Evolutionary conservation across 2,329 filamentous ascomycete species (phyloP).

Genomic region (Colletotrichum truncatum): DNA sequence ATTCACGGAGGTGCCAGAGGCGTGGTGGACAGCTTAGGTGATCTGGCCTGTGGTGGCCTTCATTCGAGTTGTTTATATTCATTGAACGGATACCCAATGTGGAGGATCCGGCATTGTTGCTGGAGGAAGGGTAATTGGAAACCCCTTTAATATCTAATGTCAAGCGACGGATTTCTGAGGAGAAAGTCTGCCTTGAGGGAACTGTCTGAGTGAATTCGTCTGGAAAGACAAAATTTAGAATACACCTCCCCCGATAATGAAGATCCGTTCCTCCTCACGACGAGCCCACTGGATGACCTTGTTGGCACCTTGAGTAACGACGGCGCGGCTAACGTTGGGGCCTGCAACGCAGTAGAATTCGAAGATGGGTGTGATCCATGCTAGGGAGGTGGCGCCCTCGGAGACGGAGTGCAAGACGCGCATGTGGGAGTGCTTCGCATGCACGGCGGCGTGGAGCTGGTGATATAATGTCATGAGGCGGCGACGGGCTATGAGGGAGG

Average conservation of each 20-base stretch:
- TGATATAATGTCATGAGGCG: slow-evolving; percentile 87
- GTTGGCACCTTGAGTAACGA: slow-evolving; percentile 86
- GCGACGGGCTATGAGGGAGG: slow-evolving; percentile 65
- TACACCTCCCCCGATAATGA: slow-evolving; percentile 97
- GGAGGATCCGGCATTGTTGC: too few relatives aligned
- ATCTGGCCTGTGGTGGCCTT: neutral
- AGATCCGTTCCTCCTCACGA: slow-evolving; percentile 90
- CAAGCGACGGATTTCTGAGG: neutral
- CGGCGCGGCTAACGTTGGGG: slow-evolving; percentile 69
- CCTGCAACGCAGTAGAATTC: slow-evolving; percentile 96
- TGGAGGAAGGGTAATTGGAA: neutral
- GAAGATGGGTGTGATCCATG: slow-evolving; percentile 91
- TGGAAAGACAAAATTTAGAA: slow-evolving; percentile 58
- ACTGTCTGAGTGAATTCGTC: too few relatives aligned
- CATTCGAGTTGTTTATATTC: neutral
- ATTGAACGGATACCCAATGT: slow-evolving; percentile 1
- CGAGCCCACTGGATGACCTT: slow-evolving; percentile 92
- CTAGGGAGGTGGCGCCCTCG: slow-evolving; percentile 80
- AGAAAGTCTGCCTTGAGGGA: too few relatives aligned
- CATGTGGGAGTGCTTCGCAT: slow-evolving; percentile 83
- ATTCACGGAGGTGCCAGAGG: slow-evolving; percentile 9
- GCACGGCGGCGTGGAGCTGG: slow-evolving; percentile 83
- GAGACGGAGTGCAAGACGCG: slow-evolving; percentile 86
- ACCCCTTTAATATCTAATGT: neutral
- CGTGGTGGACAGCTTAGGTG: slow-evolving; percentile 12